These are phyloP conservation scores for Blastobotrys ciferrii DNA, from an alignment of 1,139 yeast genomes.

Conservation along the genomic window DNA sequence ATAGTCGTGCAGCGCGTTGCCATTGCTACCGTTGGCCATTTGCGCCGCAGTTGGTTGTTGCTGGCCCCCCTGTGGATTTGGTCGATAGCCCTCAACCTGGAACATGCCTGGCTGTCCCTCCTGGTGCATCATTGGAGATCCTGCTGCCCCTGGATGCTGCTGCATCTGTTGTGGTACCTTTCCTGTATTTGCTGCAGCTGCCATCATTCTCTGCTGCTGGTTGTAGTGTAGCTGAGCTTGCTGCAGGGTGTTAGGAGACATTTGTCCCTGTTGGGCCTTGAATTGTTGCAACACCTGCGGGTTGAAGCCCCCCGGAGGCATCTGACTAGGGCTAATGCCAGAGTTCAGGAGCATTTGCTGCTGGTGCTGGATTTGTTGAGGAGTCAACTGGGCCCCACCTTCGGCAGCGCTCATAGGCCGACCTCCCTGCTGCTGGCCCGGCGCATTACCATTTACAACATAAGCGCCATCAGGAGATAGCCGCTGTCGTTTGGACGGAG, in stretches of 20 bases:
- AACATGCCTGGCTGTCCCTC: slow-evolving; percentile 9
- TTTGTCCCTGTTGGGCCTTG: slow-evolving; percentile 23
- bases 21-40: slow-evolving; percentile 25
- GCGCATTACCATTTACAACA: slow-evolving; percentile 18
- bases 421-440: background rate
- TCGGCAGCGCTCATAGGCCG: no score
- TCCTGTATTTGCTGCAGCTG: background rate
- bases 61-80: slow-evolving; percentile 8
- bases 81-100: slow-evolving; percentile 10
- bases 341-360: slow-evolving; percentile 27
- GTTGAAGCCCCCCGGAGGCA: slow-evolving; percentile 19
- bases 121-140: slow-evolving; percentile 10
- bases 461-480: slow-evolving; percentile 39
- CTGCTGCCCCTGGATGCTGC: background rate
- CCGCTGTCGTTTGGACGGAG: slow-evolving; percentile 40
- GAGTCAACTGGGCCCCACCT: slow-evolving; percentile 36
- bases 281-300: slow-evolving; percentile 31
- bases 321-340: slow-evolving; percentile 12
- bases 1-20: slow-evolving; percentile 60
- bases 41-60: slow-evolving; percentile 9
- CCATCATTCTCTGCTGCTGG: slow-evolving; percentile 8
- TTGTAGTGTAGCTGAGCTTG: slow-evolving; percentile 11
- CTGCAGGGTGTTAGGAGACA: slow-evolving; percentile 15
- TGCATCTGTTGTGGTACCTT: slow-evolving; percentile 4
- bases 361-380: slow-evolving; percentile 26